These are phyloP conservation scores for Juglanconis oblonga DNA, from an alignment of 2,329 filamentous ascomycete species.

Conservation along the genomic window DNA sequence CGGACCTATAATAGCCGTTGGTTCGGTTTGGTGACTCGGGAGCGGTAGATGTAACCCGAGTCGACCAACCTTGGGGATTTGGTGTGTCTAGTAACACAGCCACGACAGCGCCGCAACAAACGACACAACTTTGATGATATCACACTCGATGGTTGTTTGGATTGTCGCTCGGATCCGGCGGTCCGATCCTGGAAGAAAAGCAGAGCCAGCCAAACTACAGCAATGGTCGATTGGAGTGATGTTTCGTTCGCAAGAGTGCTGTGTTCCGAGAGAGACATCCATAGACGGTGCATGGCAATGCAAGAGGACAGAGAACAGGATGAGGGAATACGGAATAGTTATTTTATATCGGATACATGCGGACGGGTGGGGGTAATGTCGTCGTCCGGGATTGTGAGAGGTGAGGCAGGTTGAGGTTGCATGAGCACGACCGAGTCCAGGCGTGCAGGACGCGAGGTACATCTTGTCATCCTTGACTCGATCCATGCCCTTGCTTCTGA, in stretches of 20 bases:
- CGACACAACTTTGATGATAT: not conserved
- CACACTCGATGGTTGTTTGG: not conserved
- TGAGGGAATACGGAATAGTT: slow-evolving; percentile 2
- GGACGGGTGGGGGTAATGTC: slow-evolving; percentile 17
- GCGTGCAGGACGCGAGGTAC: not conserved
- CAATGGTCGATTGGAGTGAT: no score
- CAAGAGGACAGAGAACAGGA: not conserved
- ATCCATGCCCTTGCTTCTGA: not conserved
- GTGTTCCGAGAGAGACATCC: not conserved
- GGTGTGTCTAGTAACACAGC: slow-evolving; percentile 14
- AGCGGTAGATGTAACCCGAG: slow-evolving; percentile 1
- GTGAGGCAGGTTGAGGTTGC: slow-evolving; percentile 16
- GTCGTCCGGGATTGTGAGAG: slow-evolving; percentile 8
- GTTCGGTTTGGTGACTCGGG: not conserved
- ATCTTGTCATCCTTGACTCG: not conserved
- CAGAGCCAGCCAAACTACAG: no score
- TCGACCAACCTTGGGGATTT: not conserved
- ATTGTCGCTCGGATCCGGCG: no score
- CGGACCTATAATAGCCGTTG: not conserved
- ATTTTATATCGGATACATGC: slow-evolving; percentile 15
- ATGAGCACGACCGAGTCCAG: not conserved
- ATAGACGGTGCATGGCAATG: not conserved
- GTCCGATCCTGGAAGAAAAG: no score
- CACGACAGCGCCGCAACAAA: not conserved
- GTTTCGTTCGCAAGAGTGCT: not conserved